Base-by-base conservation (phyloP, 129 eudicot species). In the Helianthus tuberosus region DNA sequence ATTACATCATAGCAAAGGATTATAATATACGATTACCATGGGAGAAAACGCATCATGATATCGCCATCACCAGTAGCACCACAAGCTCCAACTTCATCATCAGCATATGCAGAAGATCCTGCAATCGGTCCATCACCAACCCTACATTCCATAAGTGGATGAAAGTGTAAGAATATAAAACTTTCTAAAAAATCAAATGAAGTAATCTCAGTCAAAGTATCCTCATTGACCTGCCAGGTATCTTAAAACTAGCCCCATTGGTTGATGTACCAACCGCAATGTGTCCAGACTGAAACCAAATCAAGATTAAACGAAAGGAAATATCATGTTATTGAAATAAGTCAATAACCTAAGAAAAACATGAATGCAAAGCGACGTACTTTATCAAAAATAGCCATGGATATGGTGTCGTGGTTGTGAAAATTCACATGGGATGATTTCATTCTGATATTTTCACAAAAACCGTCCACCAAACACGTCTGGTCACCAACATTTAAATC, bases 41-140 rank as follows among this genome's bases (percentile, higher is more conserved):
- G 98, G 76, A 93, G 91, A 69, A 93, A 93, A 79, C 97, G 98
- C 97, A 93, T 93, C 98, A 93, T 93, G 58, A 93, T 81, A 81
- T 93, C 98, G 78, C 98, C 98, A 83, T 93, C 98, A 14, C 98
- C 98, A 15, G 92, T 90, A 27, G 96, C 98, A 55, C 98, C 98
- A 77, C 98, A 93, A 72, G 96, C 96, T 76, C 98, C 97, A 69
- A 90, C 93, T 69, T 93, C 98, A 75, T 85, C 78, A 78, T 93
- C 93, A 39, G 97, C 98, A 79, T 93, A 93, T 57, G 96, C 90
- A 8, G 98, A 84, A 49, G 97, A 90, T 78, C 98, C 98, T 60
- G 96, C 91, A 77, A 93, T 88, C 27, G 96, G 96, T 68, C 98
- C 98, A 81, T 93, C 98, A 48, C 98, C 97, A 61, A 93, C 98